Base-by-base conservation (phyloP, 2,329 filamentous ascomycete genomes). In the Penicillium sclerotiorum region DNA sequence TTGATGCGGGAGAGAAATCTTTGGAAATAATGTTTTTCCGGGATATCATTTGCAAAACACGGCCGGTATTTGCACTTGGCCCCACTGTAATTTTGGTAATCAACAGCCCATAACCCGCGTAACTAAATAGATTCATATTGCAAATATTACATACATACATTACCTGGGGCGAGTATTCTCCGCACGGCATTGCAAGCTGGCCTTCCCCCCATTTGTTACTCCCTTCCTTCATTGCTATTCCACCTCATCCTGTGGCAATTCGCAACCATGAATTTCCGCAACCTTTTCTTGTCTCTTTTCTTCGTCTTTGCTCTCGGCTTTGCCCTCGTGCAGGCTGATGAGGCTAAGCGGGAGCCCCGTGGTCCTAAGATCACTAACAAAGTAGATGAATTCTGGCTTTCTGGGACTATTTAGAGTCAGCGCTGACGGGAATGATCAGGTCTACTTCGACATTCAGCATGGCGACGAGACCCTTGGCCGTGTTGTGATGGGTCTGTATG, bases 281-380 rank as follows among this genome's bases (percentile, higher is more conserved):
- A 61, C 33, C 46, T 70, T 27, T 65, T 72, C 39, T 35, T 87
- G 65, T 80, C 90, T 69, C 80, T 95, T 68, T 83, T 96, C 67
- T 72, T 95, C 64, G 86, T 89, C 64, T 79, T 92, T 64, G 80
- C 82, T 61, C 79, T 93, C 69, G 76, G 91, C 61, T 84, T 90
- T 77, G 68, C 65, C 47, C 85, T 95, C 69, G 81, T 87, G 61
- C 86, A 90, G 74, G 82, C 84, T 27, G 85, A 83, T 52, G 84
- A 88, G 62, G 88, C 89, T 47, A 79, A 79, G 78, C 79, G 79
- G 79, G 58, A 67, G 52, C 61, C 68, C 41, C 68, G 69, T 48
- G 93, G 94, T 39, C 93, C 90, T 57, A 95, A 94, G 85, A 93
- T 96, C 79, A 96, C 92, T 65, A 81, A 89, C 81, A 96, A 95